Evolutionary conservation across 139 green algal genomes (phyloP).

Genomic region (Nannochloris sp.): DNA sequence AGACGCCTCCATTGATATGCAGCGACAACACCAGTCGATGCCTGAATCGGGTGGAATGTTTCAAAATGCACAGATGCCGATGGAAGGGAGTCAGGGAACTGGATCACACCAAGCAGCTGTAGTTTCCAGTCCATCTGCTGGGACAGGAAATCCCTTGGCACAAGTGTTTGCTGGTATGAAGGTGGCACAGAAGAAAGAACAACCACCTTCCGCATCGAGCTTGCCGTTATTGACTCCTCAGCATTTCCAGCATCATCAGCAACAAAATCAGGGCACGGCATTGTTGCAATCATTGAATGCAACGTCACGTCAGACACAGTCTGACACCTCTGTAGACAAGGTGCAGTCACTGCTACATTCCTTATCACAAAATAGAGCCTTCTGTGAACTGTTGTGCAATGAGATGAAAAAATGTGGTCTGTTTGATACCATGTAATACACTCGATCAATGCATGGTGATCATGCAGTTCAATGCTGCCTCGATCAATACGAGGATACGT

Average conservation of each 20-base stretch:
- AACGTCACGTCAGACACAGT: neutral
- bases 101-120: neutral
- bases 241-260: conserved; percentile 19
- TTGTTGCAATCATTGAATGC: neutral
- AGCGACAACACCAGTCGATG: neutral
- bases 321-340: conserved; percentile 4
- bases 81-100: conserved; percentile 9
- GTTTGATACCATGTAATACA: neutral
- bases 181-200: neutral
- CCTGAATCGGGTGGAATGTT: conserved; percentile 24
- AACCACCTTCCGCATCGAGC: conserved; percentile 4
- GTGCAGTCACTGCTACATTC: conserved; percentile 12
- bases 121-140: neutral
- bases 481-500: no score
- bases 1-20: neutral
- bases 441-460: neutral
- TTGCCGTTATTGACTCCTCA: conserved; percentile 36
- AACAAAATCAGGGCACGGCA: neutral
- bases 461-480: neutral
- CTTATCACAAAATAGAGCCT: conserved; percentile 23
- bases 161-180: conserved; percentile 21
- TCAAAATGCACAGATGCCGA: conserved; percentile 35
- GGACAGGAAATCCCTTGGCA: conserved; percentile 2
- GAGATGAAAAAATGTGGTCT: conserved; percentile 17
- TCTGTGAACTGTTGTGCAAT: conserved; percentile 11